A percentile compares a stretch with the other conserved stretches of the same genome.
Evolutionary conservation across 2,329 filamentous ascomycete species (phyloP).

Genomic region (Ophiostoma ulmi): DNA sequence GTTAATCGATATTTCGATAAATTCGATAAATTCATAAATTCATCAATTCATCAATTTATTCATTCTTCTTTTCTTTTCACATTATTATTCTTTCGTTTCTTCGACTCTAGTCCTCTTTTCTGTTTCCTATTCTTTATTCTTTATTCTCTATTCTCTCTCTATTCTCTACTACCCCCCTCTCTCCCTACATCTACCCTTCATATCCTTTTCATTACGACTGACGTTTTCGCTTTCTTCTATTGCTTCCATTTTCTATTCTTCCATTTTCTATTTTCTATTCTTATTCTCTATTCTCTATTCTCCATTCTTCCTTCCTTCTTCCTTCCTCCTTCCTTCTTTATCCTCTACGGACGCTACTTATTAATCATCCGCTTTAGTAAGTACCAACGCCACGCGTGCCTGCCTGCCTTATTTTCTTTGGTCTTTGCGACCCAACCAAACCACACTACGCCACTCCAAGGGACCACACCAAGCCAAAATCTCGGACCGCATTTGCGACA

Average conservation of each 20-base stretch:
- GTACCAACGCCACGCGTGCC: conserved; percentile 7
- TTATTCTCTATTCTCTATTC: not conserved
- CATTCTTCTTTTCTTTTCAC: not conserved
- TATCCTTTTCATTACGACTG: not conserved
- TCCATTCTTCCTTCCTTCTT: not conserved
- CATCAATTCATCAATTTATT: not conserved
- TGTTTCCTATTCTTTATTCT: not conserved
- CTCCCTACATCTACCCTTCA: not conserved
- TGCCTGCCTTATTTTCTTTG: not conserved
- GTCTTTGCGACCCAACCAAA: not conserved
- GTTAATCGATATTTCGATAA: not conserved
- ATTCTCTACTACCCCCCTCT: not conserved
- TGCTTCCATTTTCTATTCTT: not conserved
- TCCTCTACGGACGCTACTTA: conserved; percentile 16
- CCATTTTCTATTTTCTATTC: not conserved
- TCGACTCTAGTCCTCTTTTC: not conserved
- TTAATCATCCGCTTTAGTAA: conserved; percentile 18
- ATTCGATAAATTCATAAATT: not conserved
- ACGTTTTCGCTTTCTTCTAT: not conserved
- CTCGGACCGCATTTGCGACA: not conserved
- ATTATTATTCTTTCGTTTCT: not conserved
- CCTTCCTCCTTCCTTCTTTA: not conserved
- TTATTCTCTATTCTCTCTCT: not conserved
- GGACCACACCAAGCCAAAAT: not conserved
- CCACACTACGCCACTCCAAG: not conserved